Conservation (phyloP, 257 asterid species). For the Solanum lignicaule region DNA sequence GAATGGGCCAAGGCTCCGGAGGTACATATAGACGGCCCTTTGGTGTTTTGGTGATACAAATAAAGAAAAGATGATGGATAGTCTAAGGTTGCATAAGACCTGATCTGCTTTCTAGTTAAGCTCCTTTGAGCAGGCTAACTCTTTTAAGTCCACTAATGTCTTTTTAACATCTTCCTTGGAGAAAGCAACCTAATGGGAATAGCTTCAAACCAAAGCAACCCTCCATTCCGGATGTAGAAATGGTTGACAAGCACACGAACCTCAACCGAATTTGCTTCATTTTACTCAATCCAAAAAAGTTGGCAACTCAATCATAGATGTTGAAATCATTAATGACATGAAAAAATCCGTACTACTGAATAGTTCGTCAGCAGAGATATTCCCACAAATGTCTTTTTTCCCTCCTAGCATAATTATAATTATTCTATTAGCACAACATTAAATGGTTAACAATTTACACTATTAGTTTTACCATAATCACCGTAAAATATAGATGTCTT, state of each 20-base stretch:
- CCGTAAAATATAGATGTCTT: not conserved
- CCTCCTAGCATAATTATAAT: too few relatives aligned
- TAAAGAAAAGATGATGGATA: not conserved
- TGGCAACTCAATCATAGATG: too few relatives aligned
- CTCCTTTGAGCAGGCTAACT: not conserved
- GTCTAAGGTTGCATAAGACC: not conserved
- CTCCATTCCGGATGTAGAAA: too few relatives aligned
- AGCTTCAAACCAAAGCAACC: too few relatives aligned
- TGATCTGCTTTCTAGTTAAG: not conserved
- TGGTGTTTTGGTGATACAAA: not conserved
- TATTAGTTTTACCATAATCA: not conserved
- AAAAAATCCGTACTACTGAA: too few relatives aligned
- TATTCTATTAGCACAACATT: not conserved
- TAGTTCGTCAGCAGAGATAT: too few relatives aligned
- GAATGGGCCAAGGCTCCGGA: not conserved
- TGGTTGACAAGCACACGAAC: too few relatives aligned
- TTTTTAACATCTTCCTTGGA: not conserved
- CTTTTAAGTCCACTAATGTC: not conserved
- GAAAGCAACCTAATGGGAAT: too few relatives aligned
- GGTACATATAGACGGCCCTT: not conserved
- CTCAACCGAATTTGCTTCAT: too few relatives aligned
- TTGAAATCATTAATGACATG: too few relatives aligned
- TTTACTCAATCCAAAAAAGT: too few relatives aligned
- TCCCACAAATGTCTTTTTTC: too few relatives aligned
- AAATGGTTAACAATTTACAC: not conserved